These are phyloP conservation scores for Xylaria sp. DNA, from an alignment of 2,329 filamentous ascomycete species.

Conservation along the genomic window DNA sequence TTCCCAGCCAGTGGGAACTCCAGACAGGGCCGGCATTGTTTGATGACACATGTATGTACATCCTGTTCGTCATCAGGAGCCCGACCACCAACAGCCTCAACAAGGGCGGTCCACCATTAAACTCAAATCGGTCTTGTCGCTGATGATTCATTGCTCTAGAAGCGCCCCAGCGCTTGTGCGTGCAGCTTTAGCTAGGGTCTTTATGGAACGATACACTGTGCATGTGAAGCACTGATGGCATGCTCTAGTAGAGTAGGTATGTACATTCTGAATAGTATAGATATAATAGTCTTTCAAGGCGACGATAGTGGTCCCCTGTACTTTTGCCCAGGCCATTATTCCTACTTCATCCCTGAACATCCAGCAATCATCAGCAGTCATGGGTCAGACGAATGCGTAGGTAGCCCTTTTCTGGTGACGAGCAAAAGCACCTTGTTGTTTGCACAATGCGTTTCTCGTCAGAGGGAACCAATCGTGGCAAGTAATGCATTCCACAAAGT, in stretches of 20 bases:
- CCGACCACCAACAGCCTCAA: constrained; percentile 33
- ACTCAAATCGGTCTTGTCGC: constrained; percentile 32
- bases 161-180: constrained; percentile 7
- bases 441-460: constrained; percentile 26
- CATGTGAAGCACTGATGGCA: neutral
- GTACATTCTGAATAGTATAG: neutral
- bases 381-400: constrained; percentile 24
- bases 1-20: constrained; percentile 38
- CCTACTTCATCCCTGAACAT: constrained; percentile 3
- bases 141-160: constrained; percentile 10
- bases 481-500: constrained; percentile 31
- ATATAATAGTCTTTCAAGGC: neutral
- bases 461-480: constrained; percentile 27
- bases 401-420: constrained; percentile 15
- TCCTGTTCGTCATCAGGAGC: constrained; percentile 35
- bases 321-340: constrained; percentile 16
- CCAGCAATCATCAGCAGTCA: neutral
- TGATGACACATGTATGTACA: constrained; percentile 36
- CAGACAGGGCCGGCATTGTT: constrained; percentile 29
- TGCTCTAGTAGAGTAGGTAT: neutral
- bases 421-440: constrained; percentile 18
- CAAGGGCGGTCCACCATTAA: constrained; percentile 29
- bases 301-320: neutral
- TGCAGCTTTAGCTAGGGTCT: constrained; percentile 4
- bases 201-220: constrained; percentile 28